These are phyloP conservation scores for Aphanocladium album DNA, from an alignment of 2,329 filamentous ascomycete species.

Conservation along the genomic window DNA sequence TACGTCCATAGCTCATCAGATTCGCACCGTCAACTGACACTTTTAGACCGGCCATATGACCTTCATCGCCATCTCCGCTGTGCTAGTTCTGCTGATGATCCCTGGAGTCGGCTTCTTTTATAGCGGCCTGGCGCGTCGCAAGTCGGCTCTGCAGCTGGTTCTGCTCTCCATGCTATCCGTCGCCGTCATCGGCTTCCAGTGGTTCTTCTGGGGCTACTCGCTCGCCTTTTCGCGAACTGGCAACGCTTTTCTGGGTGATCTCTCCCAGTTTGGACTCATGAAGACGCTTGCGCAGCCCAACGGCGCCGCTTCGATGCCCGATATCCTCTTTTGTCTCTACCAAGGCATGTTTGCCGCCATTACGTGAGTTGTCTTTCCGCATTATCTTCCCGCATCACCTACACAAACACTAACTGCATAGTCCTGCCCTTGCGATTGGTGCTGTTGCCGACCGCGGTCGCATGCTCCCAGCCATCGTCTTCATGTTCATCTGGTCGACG, in stretches of 20 bases:
- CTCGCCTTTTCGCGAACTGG: slow-evolving; percentile 78
- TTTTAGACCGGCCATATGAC: slow-evolving; percentile 70
- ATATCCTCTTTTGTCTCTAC: slow-evolving; percentile 79
- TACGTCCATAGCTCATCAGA: slow-evolving; percentile 30
- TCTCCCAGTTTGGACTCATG: slow-evolving; percentile 76
- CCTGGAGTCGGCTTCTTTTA: slow-evolving; percentile 95
- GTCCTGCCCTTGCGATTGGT: slow-evolving; percentile 54
- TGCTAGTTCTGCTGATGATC: slow-evolving; percentile 86
- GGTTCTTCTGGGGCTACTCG: slow-evolving; percentile 95
- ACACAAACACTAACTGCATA: slow-evolving; percentile 20
- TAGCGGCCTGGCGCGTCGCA: slow-evolving; percentile 80
- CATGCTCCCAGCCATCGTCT: slow-evolving; percentile 56
- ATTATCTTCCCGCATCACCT: not conserved
- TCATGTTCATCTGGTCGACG: slow-evolving; percentile 68
- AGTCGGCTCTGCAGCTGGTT: slow-evolving; percentile 81
- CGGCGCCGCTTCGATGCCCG: slow-evolving; percentile 66
- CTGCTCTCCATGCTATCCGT: slow-evolving; percentile 80
- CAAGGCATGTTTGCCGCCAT: slow-evolving; percentile 88
- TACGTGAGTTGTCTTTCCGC: slow-evolving; percentile 56
- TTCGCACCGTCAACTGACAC: not conserved
- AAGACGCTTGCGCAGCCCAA: slow-evolving; percentile 72
- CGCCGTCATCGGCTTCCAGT: slow-evolving; percentile 78
- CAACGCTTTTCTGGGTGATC: slow-evolving; percentile 71
- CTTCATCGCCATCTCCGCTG: slow-evolving; percentile 72
- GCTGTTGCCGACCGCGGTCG: slow-evolving; percentile 58